Percentiles rank a stretch among this genome's conserved stretches.
Conservation (phyloP, 129 eudicot genomes). For the Pulicaria dysenterica region DNA sequence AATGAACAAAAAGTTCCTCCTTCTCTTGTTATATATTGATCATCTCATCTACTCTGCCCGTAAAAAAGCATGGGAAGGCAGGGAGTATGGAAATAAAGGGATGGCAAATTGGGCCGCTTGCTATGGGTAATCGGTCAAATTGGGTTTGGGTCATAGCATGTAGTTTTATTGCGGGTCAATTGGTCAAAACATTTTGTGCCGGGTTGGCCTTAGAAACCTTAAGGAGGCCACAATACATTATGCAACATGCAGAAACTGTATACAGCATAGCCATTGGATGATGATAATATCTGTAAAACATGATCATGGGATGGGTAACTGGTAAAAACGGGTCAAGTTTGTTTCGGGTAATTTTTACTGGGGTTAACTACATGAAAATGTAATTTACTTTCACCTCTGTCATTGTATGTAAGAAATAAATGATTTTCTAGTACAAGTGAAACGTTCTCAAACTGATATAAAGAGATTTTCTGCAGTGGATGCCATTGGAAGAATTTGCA, state of each 20-base stretch:
- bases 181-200: neutral
- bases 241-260: neutral
- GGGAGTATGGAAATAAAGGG: neutral
- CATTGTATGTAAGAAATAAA: too few species aligned
- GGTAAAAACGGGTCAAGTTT: too few species aligned
- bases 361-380: too few species aligned
- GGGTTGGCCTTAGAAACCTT: neutral
- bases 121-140: too few species aligned
- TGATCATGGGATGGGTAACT: neutral
- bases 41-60: neutral
- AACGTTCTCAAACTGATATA: neutral
- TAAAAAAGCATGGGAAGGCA: neutral
- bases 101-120: neutral
- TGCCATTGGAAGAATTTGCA: conserved; percentile 62
- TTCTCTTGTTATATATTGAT: neutral
- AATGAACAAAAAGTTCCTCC: neutral
- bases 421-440: neutral
- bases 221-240: neutral
- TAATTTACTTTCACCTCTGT: too few species aligned
- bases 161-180: neutral
- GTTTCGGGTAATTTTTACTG: too few species aligned
- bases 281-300: neutral
- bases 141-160: too few species aligned
- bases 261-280: neutral
- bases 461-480: conserved; percentile 48